A percentile compares a stretch with the other conserved stretches of the same genome.
Evolutionary conservation across 768 basidiomycete species (phyloP).

Genomic region (Rhodotorula toruloides): DNA sequence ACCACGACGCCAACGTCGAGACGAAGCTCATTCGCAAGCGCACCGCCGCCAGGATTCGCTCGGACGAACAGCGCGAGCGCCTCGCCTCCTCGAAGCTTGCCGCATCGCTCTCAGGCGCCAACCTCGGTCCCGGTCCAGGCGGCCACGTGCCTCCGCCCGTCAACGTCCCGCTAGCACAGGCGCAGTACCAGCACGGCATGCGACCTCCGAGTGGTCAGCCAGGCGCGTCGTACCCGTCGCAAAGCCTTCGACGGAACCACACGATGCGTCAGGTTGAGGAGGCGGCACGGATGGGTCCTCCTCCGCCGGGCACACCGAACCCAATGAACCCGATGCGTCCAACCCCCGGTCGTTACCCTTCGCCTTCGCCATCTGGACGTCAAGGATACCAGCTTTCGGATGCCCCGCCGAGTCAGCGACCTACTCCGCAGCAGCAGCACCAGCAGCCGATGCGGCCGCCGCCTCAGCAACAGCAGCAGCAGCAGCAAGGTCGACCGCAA

Average conservation of each 20-base stretch:
- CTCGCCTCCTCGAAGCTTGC: slow-evolving; percentile 15
- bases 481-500: background rate
- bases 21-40: slow-evolving; percentile 73
- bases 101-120: slow-evolving; percentile 13
- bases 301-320: slow-evolving; percentile 12
- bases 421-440: background rate
- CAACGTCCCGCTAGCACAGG: background rate
- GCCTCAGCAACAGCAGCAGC: background rate
- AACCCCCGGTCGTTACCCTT: slow-evolving; percentile 1
- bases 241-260: slow-evolving; percentile 20
- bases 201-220: background rate
- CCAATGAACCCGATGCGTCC: background rate
- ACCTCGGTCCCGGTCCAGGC: slow-evolving; percentile 1
- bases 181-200: background rate
- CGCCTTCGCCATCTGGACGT: slow-evolving; percentile 1
- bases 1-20: slow-evolving; percentile 75
- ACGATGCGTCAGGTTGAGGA: slow-evolving; percentile 40
- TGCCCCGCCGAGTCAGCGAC: slow-evolving; percentile 5
- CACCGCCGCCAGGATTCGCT: slow-evolving; percentile 56
- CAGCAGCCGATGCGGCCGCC: background rate
- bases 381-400: slow-evolving; percentile 24
- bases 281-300: slow-evolving; percentile 33
- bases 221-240: slow-evolving; percentile 13
- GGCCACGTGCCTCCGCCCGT: background rate
- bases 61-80: slow-evolving; percentile 30